A percentile compares a stretch with the other conserved stretches of the same genome.
Evolutionary conservation across 202 grass and related monocot species (phyloP).

Genomic region (Cymbopogon flexuosus): DNA sequence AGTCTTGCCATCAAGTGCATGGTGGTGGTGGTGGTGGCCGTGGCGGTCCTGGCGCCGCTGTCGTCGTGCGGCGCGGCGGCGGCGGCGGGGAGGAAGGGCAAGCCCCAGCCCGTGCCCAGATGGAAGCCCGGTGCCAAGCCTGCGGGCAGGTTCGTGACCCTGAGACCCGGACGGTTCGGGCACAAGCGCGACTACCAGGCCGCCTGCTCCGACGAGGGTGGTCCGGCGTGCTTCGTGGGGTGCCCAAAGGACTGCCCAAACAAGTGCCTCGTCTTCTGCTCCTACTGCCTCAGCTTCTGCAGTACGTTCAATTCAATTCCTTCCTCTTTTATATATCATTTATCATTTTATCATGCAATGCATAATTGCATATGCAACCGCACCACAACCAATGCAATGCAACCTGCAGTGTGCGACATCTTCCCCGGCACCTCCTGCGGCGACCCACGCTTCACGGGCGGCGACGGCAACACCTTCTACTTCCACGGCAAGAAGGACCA

Average conservation of each 20-base stretch:
- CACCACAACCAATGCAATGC: too few species aligned
- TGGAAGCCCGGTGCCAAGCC: too few species aligned
- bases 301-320: conserved; percentile 16
- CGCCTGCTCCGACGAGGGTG: conserved; percentile 6
- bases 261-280: conserved; percentile 46
- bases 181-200: conserved; percentile 28
- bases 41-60: not conserved
- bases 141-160: not conserved
- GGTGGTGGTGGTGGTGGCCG: too few species aligned
- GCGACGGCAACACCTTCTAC: not conserved
- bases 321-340: too few species aligned
- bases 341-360: too few species aligned
- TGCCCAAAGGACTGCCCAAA: conserved; percentile 30
- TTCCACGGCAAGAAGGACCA: not conserved
- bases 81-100: not conserved
- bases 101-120: too few species aligned
- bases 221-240: not conserved
- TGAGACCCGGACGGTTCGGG: not conserved
- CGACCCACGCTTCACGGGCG: not conserved
- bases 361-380: too few species aligned
- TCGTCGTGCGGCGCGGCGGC: too few species aligned
- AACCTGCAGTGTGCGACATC: conserved; percentile 5
- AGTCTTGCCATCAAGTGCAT: too few species aligned
- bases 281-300: conserved; percentile 44
- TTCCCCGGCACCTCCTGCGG: conserved; percentile 17